Percentiles rank a stretch among this genome's conserved stretches.
Evolutionary conservation across 73 alveolate genomes (phyloP).

Genomic region (Uronychia binucleata): DNA sequence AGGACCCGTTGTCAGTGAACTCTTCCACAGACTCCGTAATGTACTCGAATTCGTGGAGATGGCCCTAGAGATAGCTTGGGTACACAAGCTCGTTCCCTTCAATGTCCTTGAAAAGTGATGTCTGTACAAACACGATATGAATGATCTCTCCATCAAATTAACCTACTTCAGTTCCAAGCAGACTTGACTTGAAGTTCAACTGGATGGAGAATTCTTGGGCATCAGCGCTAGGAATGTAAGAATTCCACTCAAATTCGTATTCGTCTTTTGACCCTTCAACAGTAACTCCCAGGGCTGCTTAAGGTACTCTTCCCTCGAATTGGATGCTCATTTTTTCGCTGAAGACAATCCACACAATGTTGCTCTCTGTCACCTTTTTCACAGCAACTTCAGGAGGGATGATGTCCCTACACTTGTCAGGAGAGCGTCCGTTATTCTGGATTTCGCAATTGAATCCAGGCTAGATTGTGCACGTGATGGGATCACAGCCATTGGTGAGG

Average conservation of each 20-base stretch:
- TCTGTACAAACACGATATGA: not conserved
- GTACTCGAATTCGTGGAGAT: not conserved
- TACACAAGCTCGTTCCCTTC: not conserved
- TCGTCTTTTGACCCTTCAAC: not conserved
- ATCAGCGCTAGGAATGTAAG: not conserved
- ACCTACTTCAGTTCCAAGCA: not conserved
- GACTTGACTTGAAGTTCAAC: not conserved
- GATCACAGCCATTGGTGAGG: not conserved
- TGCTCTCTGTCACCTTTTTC: not conserved
- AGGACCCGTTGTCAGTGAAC: not conserved
- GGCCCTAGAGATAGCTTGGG: not conserved
- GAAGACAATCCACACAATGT: not conserved
- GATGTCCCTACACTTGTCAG: not conserved
- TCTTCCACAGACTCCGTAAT: not conserved
- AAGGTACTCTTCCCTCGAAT: not conserved
- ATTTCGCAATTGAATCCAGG: not conserved
- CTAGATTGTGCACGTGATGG: not conserved
- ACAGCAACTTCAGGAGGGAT: not conserved
- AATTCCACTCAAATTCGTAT: not conserved
- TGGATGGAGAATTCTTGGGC: not conserved
- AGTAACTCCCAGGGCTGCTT: not conserved
- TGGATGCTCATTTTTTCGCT: not conserved
- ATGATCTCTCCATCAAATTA: not conserved
- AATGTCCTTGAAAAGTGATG: not conserved
- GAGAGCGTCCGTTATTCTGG: not conserved